Percentiles rank a stretch among this genome's conserved stretches.
Conservation (phyloP, 495 filamentous ascomycete species). For the Penicillium verhagenii region DNA sequence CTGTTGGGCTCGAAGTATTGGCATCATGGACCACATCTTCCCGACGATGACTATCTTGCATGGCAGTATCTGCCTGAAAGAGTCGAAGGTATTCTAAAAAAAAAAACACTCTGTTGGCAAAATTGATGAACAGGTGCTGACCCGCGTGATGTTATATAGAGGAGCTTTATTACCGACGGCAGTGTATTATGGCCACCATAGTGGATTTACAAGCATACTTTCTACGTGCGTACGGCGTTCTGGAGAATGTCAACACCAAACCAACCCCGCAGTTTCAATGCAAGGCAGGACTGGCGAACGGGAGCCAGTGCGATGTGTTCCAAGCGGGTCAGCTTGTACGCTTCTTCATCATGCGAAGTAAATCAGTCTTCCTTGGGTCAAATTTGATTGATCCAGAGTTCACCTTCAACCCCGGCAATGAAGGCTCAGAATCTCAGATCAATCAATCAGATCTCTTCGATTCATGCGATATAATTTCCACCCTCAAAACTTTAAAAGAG, state of each 20-base stretch:
- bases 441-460: slow-evolving; percentile 12
- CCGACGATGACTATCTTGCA: slow-evolving; percentile 35
- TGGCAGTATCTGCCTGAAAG: slow-evolving; percentile 76
- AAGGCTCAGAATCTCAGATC: slow-evolving; percentile 15
- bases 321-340: slow-evolving; percentile 84
- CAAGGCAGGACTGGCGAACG: slow-evolving; percentile 72
- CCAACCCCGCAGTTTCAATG: slow-evolving; percentile 53
- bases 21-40: slow-evolving; percentile 37
- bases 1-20: slow-evolving; percentile 65
- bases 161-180: slow-evolving; percentile 69
- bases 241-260: slow-evolving; percentile 31
- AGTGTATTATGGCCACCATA: slow-evolving; percentile 70
- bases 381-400: slow-evolving; percentile 45
- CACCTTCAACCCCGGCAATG: slow-evolving; percentile 2
- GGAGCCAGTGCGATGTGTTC: slow-evolving; percentile 76
- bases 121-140: neutral
- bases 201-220: slow-evolving; percentile 75
- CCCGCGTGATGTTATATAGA: slow-evolving; percentile 37
- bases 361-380: slow-evolving; percentile 49
- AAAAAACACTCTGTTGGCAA: no score
- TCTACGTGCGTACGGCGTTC: slow-evolving; percentile 58
- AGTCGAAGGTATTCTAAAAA: slow-evolving; percentile 73
- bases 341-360: slow-evolving; percentile 61
- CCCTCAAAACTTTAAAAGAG: slow-evolving; percentile 57
- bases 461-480: slow-evolving; percentile 44